These are phyloP conservation scores for Gillenia trifoliata DNA, from an alignment of 306 rosid genomes.

Conservation along the genomic window DNA sequence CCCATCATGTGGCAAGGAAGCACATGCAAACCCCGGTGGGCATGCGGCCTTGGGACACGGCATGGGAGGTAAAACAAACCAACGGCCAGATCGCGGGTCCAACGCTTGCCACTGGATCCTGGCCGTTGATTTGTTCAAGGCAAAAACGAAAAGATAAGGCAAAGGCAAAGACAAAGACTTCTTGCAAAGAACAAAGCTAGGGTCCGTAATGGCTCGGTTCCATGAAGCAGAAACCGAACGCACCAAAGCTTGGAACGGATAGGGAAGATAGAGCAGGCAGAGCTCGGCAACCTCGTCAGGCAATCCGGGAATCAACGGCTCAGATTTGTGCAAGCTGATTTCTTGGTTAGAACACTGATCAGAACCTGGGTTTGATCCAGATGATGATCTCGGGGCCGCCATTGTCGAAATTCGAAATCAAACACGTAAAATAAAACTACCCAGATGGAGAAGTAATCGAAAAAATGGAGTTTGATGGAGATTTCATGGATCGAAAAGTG, in stretches of 20 bases:
- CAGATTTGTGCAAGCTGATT: neutral
- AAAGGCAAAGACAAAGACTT: slow-evolving; percentile 22
- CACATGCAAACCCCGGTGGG: slow-evolving; percentile 24
- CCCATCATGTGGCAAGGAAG: slow-evolving; percentile 51
- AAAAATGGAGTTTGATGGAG: neutral
- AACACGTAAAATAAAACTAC: neutral
- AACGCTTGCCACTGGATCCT: slow-evolving; percentile 55
- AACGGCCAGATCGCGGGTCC: slow-evolving; percentile 53
- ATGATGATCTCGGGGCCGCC: neutral
- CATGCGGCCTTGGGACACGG: slow-evolving; percentile 17
- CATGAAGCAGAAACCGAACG: slow-evolving; percentile 59
- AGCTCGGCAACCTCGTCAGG: slow-evolving; percentile 60
- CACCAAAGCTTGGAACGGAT: slow-evolving; percentile 48
- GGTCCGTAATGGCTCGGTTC: slow-evolving; percentile 48
- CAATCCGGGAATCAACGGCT: slow-evolving; percentile 50
- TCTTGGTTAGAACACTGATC: neutral
- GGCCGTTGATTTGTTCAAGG: slow-evolving; percentile 33
- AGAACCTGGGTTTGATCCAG: neutral
- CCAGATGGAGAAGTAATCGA: neutral
- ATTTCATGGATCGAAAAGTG: neutral
- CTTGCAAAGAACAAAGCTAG: slow-evolving; percentile 30
- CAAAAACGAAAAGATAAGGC: slow-evolving; percentile 48
- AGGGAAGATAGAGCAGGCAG: slow-evolving; percentile 61
- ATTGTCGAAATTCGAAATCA: neutral
- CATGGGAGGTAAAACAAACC: slow-evolving; percentile 52